Evolutionary conservation across 2,329 filamentous ascomycete species (phyloP).

Genomic region (Pseudocercospora ulei): DNA sequence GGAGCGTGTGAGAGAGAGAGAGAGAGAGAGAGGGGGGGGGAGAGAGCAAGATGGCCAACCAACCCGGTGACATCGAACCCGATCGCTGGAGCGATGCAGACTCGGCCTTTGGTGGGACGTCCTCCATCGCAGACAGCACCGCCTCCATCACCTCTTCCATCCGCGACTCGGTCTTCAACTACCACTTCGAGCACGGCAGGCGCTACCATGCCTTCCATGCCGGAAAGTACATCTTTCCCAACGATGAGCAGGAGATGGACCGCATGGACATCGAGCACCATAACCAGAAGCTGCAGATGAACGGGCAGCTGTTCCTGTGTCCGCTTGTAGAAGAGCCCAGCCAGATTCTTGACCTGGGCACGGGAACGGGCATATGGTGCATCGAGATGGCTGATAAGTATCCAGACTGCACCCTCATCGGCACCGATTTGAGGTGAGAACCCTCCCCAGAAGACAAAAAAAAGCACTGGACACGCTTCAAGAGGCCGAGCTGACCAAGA

Average conservation of each 20-base stretch:
- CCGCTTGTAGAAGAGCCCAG: conserved; percentile 34
- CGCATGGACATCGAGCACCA: conserved; percentile 28
- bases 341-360: conserved; percentile 44
- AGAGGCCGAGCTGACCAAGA: conserved; percentile 2
- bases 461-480: too few relatives aligned
- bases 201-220: conserved; percentile 23
- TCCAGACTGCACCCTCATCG: conserved; percentile 29
- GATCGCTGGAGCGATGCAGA: conserved; percentile 8
- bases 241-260: conserved; percentile 28
- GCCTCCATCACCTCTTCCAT: conserved; percentile 19
- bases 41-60: conserved; percentile 3
- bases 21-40: conserved; percentile 3
- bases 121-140: conserved; percentile 21
- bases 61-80: conserved; percentile 5
- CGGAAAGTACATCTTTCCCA: conserved; percentile 26
- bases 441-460: too few relatives aligned
- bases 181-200: conserved; percentile 19
- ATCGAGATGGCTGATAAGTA: conserved; percentile 32
- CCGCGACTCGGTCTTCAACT: conserved; percentile 11
- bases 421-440: conserved; percentile 35
- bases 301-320: conserved; percentile 35
- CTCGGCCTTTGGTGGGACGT: conserved; percentile 1
- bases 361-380: conserved; percentile 44
- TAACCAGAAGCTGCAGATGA: conserved; percentile 26
- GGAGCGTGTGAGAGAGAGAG: too few relatives aligned